Conservation (phyloP, 257 asterid genomes). For the Hygrophila difformis region DNA sequence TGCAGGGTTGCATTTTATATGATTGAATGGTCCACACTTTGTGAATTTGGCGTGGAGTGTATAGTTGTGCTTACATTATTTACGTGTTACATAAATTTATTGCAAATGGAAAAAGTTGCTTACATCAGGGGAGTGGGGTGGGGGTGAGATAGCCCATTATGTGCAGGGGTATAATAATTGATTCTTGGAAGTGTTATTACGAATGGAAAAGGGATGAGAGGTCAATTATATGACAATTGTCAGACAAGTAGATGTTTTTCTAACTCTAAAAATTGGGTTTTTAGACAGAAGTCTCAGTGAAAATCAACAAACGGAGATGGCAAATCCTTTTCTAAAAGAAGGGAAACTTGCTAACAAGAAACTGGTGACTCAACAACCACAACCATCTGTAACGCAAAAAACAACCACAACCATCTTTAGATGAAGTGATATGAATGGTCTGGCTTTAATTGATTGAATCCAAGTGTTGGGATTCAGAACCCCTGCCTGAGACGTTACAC, state of each 20-base stretch:
- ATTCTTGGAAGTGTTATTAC: constrained; percentile 14
- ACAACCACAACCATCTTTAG: constrained; percentile 27
- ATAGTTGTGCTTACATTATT: neutral
- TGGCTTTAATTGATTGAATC: constrained; percentile 15
- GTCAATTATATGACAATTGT: constrained; percentile 31
- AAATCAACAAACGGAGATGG: constrained; percentile 25
- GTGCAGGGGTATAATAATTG: constrained; percentile 32
- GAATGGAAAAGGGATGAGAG: constrained; percentile 20
- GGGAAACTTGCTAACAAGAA: constrained; percentile 24
- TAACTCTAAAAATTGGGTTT: constrained; percentile 16
- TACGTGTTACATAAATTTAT: constrained; percentile 26
- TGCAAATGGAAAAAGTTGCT: constrained; percentile 11
- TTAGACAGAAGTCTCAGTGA: constrained; percentile 23
- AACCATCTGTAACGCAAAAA: too few species aligned
- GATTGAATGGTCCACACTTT: constrained; percentile 17
- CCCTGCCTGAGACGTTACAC: constrained; percentile 15
- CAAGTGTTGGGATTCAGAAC: constrained; percentile 9
- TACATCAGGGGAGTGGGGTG: constrained; percentile 18
- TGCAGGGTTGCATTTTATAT: neutral
- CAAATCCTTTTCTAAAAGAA: constrained; percentile 29
- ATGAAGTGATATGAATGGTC: constrained; percentile 7
- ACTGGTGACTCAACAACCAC: constrained; percentile 41
- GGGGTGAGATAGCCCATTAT: constrained; percentile 4
- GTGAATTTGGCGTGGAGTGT: constrained; percentile 8
- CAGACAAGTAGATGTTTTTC: constrained; percentile 25